Base-by-base conservation (phyloP, 805 yeast genomes). In the Hagleromyces aurorensis region DNA sequence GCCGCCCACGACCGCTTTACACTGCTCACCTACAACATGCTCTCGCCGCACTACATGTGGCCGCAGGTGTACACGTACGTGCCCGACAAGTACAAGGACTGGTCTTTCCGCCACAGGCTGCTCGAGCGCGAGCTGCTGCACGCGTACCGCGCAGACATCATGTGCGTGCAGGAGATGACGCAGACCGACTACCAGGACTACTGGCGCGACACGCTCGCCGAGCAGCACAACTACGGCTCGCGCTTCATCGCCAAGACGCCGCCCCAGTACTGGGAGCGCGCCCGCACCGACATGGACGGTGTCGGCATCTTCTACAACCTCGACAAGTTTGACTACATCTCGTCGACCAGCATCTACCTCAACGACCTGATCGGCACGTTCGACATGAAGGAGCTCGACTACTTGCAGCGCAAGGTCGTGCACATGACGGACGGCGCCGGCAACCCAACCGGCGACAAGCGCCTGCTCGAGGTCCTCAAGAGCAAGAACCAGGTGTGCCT, bases 41-140 rank as follows among this genome's bases (percentile, higher is more conserved):
- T 69, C n/a, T 65, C 67, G 7, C 70, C 67, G 25, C 72, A 73
- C 30, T 75, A 75, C 37, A 55, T 74, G 52, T 74, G 81, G 81
- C 68, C 69, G 1, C 64, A 64, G 29, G 72, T 75, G 4, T 75
- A 72, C 40, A 40, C 51, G 3, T 69, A 72, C 41, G 65, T 72
- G 12, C 70, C 72, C 1, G 57, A 59, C 7, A 46, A 61, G 23
- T 66, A 57, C 37, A 61, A 64, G 13, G 63, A 63, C 26, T 72
- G 78, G 80, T 50, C 50, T 5, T 65, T 65, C 38, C 41, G 80
- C 36, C 64, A 71, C 31, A 36, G 45, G 5, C 55, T 71, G 29
- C 40, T 75, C 20, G 61, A 65, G 32, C 37, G 45, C 7, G 60
- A 55, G 29, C 26, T 55, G 16, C 58, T 65, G 24, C 29, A 48